Base-by-base conservation (phyloP, 2,329 filamentous ascomycete species). In the Sarocladiaceae sp. region DNA sequence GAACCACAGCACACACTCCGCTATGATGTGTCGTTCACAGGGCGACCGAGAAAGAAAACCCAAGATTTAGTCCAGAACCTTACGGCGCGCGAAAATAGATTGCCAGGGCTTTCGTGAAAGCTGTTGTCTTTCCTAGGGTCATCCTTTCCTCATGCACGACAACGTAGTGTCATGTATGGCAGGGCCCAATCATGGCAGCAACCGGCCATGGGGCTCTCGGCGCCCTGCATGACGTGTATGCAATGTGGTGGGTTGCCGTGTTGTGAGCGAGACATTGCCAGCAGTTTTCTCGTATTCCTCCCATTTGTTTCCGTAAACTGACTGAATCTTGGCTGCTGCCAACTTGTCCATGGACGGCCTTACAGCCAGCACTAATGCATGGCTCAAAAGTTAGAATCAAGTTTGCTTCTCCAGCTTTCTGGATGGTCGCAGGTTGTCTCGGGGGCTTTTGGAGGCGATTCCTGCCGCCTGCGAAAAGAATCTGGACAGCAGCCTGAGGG, bases 161-260 rank as follows among this genome's bases (percentile, higher is more conserved):
- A 41, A 41, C 37, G 37, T 41, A 41, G 37, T 24, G 6, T 29
- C 10, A 27, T 29, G 37, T 24, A 41, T 24, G 37, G 24, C 4
- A 21, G 20, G 23, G 37, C 20, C 37, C 37, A 41, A 41, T 41
- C 37, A 41, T 18, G 37, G 21, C 37, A 18, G n/a, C 6, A 15
- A 41, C 18, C 19, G 15, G 37, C 20, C 34, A 12, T 35, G 18
- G 11, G 33, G 15, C 33, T 39, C 34, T n/a, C 10, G 21, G 34
- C 23, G 37, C 37, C 37, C 23, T 41, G 37, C 37, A 29, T 41
- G 37, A 41, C 23, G 37, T 41, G 23, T 41, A 41, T 41, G 37
- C 37, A 41, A 11, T 27, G 23, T 21, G 16, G 34, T 39, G 34
- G 34, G 34, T 24, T 6, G 19, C 26, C 34, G 34, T 39, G 34